phyloP scores from a whole-genome alignment of 495 filamentous ascomycete genomes.

The Schizothecium vesticola region DNA sequence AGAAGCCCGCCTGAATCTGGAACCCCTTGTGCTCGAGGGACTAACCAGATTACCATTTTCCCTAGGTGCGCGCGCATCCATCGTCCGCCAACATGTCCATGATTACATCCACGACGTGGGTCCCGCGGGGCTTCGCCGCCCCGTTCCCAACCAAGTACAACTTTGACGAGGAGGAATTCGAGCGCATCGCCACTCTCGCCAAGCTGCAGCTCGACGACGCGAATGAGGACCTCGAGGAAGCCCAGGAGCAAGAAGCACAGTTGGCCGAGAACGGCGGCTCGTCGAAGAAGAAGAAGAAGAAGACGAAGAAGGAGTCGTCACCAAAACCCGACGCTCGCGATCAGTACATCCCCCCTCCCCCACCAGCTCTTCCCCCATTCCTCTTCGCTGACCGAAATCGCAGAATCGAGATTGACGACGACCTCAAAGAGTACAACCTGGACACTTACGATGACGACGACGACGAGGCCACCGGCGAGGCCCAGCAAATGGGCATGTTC shows the following conservation, averaged over 20 bases:
- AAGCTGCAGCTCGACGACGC: slow-evolving; percentile 91
- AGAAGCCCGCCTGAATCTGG: neutral
- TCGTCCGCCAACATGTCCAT: slow-evolving; percentile 48
- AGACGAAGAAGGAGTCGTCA: neutral
- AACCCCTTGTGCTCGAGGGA: neutral
- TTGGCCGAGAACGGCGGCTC: slow-evolving; percentile 16
- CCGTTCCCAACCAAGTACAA: slow-evolving; percentile 85
- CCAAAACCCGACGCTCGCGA: slow-evolving; percentile 18
- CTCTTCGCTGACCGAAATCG: slow-evolving; percentile 15
- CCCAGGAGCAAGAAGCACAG: slow-evolving; percentile 35
- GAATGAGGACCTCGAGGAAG: slow-evolving; percentile 73
- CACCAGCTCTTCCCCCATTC: neutral
- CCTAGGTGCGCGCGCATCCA: neutral
- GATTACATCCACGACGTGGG: slow-evolving; percentile 93
- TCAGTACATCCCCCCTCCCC: slow-evolving; percentile 28
- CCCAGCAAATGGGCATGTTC: slow-evolving; percentile 80
- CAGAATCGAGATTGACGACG: slow-evolving; percentile 56
- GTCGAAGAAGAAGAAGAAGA: slow-evolving; percentile 17
- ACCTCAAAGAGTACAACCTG: slow-evolving; percentile 90
- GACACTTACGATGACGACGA: slow-evolving; percentile 90
- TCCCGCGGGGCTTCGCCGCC: slow-evolving; percentile 88
- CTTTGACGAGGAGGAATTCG: slow-evolving; percentile 88
- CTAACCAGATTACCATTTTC: neutral
- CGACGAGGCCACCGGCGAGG: slow-evolving; percentile 55
- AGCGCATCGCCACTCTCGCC: slow-evolving; percentile 82